A percentile compares a stretch with the other conserved stretches of the same genome.
Conservation (phyloP, 441 rosid species). For the Melastoma candidum region DNA sequence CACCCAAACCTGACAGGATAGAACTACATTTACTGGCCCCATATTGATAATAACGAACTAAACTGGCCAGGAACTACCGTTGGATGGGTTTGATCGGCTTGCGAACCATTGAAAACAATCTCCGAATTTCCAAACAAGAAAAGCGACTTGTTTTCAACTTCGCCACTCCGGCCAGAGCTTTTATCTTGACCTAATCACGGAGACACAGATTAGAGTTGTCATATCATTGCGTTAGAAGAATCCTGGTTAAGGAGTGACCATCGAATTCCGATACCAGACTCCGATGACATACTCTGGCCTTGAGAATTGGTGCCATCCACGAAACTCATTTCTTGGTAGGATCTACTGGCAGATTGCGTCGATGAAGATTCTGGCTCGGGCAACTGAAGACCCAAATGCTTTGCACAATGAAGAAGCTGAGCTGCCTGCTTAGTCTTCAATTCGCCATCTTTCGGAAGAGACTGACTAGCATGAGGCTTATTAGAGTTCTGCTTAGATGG, state of each 20-base stretch:
- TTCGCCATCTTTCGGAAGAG: constrained; percentile 18
- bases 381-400: constrained; percentile 26
- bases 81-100: constrained; percentile 19
- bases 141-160: constrained; percentile 27
- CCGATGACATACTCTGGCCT: constrained; percentile 34
- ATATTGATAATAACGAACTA: background rate
- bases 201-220: too few relatives aligned
- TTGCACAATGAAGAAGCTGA: constrained; percentile 18
- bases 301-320: constrained; percentile 25
- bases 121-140: constrained; percentile 20
- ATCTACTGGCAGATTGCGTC: constrained; percentile 24
- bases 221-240: too few relatives aligned
- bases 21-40: background rate
- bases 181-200: constrained; percentile 24
- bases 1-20: constrained; percentile 20
- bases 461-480: constrained; percentile 16
- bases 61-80: constrained; percentile 17
- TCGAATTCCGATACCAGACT: constrained; percentile 27
- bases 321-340: constrained; percentile 23
- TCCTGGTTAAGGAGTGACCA: too few relatives aligned
- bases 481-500: constrained; percentile 27
- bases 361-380: constrained; percentile 30
- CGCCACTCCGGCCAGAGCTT: constrained; percentile 21
- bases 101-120: constrained; percentile 16
- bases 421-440: constrained; percentile 19